Evolutionary conservation across 805 yeast species (phyloP), one percentile per base, ranked within the genome.

Genomic region (Candida ficus): DNA sequence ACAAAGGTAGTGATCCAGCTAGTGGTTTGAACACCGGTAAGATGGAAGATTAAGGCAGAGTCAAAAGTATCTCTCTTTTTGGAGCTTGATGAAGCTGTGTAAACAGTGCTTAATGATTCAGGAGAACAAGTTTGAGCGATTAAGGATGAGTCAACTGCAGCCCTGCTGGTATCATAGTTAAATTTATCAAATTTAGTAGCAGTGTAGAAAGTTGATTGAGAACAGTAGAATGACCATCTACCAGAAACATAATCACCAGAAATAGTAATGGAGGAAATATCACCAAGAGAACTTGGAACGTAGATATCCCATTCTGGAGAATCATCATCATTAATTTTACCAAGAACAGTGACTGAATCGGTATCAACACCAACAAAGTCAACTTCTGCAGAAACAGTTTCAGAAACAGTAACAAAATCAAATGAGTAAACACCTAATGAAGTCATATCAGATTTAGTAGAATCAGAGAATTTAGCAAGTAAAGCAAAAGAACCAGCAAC

Each of bases 201-300:
- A 29, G 34, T 35, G 10, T 30, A 14, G 9, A 10, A 21, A 17
- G 23, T 11, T 4, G 29, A 13, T 5, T 31, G 23, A 11, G 25
- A 30, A 30, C 42, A 39, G 7, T 26, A 10, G 26, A 26, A 39
- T 10, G 35, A 28, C 23, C 23, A 39, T 13, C 34, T n/a, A 19
- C 14, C 27, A 9, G 37, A 10, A 4, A 16, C 5, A 21, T 25
- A 20, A 10, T 12, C 16, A 16, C 26, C 34, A 13, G 29, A n/a
- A 11, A 35, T 9, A 16, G 22, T 21, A 16, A 35, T 33, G 25
- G 36, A 30, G 5, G 26, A n/a, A 28, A 33, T 31, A 17, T 39
- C 22, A 7, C 43, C 37, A n/a, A 39, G 21, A 11, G 41, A 12
- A 5, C 34, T 34, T 22, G 42, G 42, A 35, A 39, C 19, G 18